Evolutionary conservation across 768 basidiomycete genomes (phyloP), one percentile per base, ranked within the genome.

Genomic region (Tricholoma matsutake): DNA sequence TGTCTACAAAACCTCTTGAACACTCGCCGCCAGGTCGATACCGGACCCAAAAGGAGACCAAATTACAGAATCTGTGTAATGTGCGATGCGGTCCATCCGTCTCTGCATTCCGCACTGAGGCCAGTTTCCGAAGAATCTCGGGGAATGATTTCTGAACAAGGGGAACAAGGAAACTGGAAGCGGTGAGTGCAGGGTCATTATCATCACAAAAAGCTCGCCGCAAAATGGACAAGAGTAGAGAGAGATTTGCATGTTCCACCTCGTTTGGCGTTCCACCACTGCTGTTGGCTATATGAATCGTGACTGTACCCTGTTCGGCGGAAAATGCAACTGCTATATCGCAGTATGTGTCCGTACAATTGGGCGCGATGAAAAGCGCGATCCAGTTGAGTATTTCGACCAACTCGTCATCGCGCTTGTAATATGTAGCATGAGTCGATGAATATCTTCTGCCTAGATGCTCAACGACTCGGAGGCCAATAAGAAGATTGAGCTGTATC

Each of bases 311-410:
- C 6, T 39, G 54, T 56, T 54, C 54, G 8, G 62, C 62, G 25
- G 64, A 61, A 35, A 65, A 35, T 28, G 60, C 60, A 16, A 61
- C 57, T 13, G 64, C 64, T 11, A 61, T 61, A 53, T 63, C 64
- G 9, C 58, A 56, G 31, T 54, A 47, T 9, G 43, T 22, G 18
- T 37, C 51, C 14, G 62, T 45, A 10, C 57, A 39, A 29, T 63
- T 58, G 28, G 57, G 35, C 39, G 58, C 47, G 18, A 63, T 54
- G 18, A 57, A 56, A 28, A 65, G 62, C 4, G 64, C 51, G 41
- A 63, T 54, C 58, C 62, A 65, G 47, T 65, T 66, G 11, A 66
- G 61, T 14, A 61, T 56, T 14, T 29, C 55, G 29, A 64, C n/a
- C 28, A 63, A 13, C 2, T 54, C 52, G 8, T 57, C 54, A 16